Base-by-base conservation (phyloP, 768 basidiomycete species). In the Boletus rubescentipes region DNA sequence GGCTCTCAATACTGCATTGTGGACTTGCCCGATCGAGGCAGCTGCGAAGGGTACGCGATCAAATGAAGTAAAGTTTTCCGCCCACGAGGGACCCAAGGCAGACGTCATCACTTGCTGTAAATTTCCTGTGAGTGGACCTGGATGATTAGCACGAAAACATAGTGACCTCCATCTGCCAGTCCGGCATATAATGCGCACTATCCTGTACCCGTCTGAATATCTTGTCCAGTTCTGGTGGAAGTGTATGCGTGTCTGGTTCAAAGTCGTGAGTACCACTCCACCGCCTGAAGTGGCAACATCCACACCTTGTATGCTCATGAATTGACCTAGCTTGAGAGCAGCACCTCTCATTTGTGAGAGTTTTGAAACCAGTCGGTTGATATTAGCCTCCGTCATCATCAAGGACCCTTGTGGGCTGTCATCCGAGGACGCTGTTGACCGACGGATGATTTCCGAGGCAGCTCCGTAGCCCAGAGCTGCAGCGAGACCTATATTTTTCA, bases 151-250 rank as follows among this genome's bases (percentile, higher is more conserved):
- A 42, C 10, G 15, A 37, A 38, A 10, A 26, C 6, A 7, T 4
- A 66, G 72, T 18, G 15, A 92, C 95, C 82, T 95, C 90, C 86
- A 98, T 89, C 67, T 99, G 96, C 89, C 90, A 95, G 61, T 96
- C 89, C 0, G 96, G 96, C 96, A 99, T 99, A 68, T 98, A 98
- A 70, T 99, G 93, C 1, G 96, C 96, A 61, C 88, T 85, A 60
- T 96, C 91, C 67, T 98, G 96, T 0, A 99, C 95, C 29, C 88
- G 77, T 46, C 93, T 82, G 61, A 99, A 86, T 30, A 99, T 88
- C 49, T 82, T 79, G 64, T 98, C 94, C 4, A 98, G 72, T 59
- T 96, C 93, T 0, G 89, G 82, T 0, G 95, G 91, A 2, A 99
- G 77, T 35, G 91, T 74, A 58, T 96, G 88, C 0, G 93, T 90